Evolutionary conservation across 768 basidiomycete genomes (phyloP), one percentile per base, ranked within the genome.

Genomic region (Lentinula sp.): DNA sequence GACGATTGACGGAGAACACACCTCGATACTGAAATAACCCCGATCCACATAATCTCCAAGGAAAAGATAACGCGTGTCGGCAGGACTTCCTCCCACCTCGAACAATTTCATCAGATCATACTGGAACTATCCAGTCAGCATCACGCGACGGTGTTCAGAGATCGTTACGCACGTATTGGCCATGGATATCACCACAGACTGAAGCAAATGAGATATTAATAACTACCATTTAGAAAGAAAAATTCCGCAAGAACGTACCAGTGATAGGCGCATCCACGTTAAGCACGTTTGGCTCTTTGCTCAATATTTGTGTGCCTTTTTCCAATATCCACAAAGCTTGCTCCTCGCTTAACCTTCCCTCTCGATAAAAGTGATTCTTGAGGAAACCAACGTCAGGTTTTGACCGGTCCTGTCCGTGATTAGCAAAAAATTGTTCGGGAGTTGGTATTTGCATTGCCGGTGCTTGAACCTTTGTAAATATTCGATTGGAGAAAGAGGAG

Each of bases 101-200:
- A 95, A 95, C 45, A 95, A 78, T 76, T 95, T 95, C 93, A 95
- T 95, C 66, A 95, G 76, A 74, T 95, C 93, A 67, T 91, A 95
- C 91, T 95, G 63, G 16, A 33, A 55, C 61, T 28, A 2, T 61
- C 59, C 66, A 48, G 50, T 77, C 88, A 73, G 68, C 62, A 66
- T 59, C 39, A 64, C 63, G 28, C 56, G 32, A 58, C 36, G 35
- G 9, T 51, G 6, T 46, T 28, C 36, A 41, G 18, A 49, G 56
- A 59, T 32, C 28, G 67, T 52, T 54, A 78, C 91, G 72, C 67
- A 97, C 96, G 77, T 99, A 99, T 92, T 99, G 96, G 0, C 96
- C 96, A 68, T 98, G 96, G 50, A 98, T 97, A 76, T 98, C 96
- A 52, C 96, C 97, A 73, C 96, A 98, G 41, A 95, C 93, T 94